Evolutionary conservation across 257 asterid genomes (phyloP).

Genomic region (Scutellaria galericulata): DNA sequence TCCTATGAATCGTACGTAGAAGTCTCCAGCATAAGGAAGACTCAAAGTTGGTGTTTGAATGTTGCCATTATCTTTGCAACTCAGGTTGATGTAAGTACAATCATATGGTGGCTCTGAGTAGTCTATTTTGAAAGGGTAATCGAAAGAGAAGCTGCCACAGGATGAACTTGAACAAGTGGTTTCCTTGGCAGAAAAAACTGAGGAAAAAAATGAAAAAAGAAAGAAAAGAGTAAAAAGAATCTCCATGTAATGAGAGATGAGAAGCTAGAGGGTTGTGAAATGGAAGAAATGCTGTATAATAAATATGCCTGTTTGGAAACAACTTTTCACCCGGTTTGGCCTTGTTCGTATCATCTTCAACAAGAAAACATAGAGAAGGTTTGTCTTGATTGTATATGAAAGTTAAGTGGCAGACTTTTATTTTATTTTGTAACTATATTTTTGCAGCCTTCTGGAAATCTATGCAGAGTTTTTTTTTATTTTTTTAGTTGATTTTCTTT

Average conservation of each 20-base stretch:
- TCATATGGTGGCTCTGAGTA: background rate
- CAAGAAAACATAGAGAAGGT: constrained; percentile 29
- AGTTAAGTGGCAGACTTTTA: background rate
- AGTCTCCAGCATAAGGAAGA: constrained; percentile 35
- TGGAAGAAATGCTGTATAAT: background rate
- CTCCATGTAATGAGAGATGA: constrained; percentile 16
- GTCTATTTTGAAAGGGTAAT: constrained; percentile 38
- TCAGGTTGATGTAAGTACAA: constrained; percentile 31
- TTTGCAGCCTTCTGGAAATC: background rate
- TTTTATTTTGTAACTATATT: background rate
- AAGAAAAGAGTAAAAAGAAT: constrained; percentile 12
- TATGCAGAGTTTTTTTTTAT: background rate
- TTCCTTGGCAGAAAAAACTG: background rate
- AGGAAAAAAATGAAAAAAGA: background rate
- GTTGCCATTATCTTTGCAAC: constrained; percentile 11
- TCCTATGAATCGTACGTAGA: constrained; percentile 19
- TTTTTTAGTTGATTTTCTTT: no score
- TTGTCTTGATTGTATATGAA: constrained; percentile 2
- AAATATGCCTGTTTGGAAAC: background rate
- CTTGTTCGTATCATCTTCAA: constrained; percentile 17
- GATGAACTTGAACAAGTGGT: constrained; percentile 29
- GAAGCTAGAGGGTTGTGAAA: background rate
- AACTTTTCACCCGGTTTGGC: background rate
- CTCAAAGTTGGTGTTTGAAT: constrained; percentile 3
- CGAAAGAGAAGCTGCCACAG: constrained; percentile 29